Evolutionary conservation across 305 asterid genomes (phyloP).

Genomic region (Caryopteris hybrid): DNA sequence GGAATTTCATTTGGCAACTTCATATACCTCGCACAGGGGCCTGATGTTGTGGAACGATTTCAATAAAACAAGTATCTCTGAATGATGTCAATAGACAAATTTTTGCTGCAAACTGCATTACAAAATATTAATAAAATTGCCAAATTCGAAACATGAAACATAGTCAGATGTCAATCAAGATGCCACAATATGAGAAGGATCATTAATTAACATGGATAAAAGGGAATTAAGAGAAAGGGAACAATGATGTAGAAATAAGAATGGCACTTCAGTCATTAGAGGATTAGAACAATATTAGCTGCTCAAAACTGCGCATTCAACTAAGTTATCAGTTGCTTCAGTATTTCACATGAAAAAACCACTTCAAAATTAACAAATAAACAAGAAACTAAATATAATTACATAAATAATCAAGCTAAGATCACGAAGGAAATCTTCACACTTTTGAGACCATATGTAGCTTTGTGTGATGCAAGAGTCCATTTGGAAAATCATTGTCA

Average conservation of each 20-base stretch:
- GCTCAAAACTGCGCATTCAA: neutral
- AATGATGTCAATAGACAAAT: slow-evolving; percentile 66
- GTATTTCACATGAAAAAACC: neutral
- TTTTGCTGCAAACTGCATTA: slow-evolving; percentile 59
- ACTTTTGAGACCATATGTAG: neutral
- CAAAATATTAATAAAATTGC: neutral
- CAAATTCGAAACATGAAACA: slow-evolving; percentile 6
- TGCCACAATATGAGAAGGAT: neutral
- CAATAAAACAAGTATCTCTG: slow-evolving; percentile 67
- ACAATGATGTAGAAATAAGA: neutral
- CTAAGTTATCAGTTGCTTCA: slow-evolving; percentile 6
- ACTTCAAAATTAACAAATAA: neutral
- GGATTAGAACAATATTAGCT: neutral
- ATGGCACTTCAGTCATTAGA: neutral
- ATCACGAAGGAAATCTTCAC: neutral
- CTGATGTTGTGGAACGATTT: slow-evolving; percentile 51
- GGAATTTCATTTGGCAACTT: neutral
- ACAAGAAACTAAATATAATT: neutral
- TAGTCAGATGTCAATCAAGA: neutral
- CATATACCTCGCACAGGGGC: slow-evolving; percentile 48
- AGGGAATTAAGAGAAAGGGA: neutral
- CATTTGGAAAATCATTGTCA: neutral
- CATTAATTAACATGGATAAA: neutral
- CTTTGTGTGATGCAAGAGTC: neutral
- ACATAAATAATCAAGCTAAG: neutral